These are phyloP conservation scores for Ophiostoma perfectum DNA, from an alignment of 2,329 filamentous ascomycete species.

Conservation along the genomic window DNA sequence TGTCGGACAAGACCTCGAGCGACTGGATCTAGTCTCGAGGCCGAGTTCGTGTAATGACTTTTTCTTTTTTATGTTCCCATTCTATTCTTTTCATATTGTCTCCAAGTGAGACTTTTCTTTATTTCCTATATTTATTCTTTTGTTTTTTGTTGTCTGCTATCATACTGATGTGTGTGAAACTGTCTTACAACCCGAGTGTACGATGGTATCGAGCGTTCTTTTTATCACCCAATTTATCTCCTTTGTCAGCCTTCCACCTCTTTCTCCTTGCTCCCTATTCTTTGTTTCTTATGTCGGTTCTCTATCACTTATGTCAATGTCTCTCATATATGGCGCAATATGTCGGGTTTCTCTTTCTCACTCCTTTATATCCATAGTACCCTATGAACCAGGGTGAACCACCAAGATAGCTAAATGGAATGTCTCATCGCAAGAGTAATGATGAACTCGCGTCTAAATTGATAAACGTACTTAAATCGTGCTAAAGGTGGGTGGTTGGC, in stretches of 20 bases:
- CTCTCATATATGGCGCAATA: conserved; percentile 5
- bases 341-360: neutral
- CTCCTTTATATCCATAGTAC: neutral
- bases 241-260: neutral
- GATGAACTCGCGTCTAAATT: too few species aligned
- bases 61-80: conserved; percentile 13
- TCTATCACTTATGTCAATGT: neutral
- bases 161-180: neutral
- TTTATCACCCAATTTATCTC: neutral
- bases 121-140: neutral
- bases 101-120: neutral
- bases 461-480: too few species aligned
- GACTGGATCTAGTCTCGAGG: conserved; percentile 26
- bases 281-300: neutral
- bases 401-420: conserved; percentile 6
- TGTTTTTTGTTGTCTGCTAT: neutral
- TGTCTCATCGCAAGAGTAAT: neutral
- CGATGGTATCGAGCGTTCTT: conserved; percentile 14
- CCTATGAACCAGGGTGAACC: neutral
- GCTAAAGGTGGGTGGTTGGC: too few species aligned
- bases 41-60: neutral
- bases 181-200: neutral
- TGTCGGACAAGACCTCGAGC: conserved; percentile 15
- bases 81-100: neutral
- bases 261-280: neutral